Evolutionary conservation across 352 stramenopile species (phyloP), one percentile per base, ranked within the genome.

Genomic region (Pythium periplocum): DNA sequence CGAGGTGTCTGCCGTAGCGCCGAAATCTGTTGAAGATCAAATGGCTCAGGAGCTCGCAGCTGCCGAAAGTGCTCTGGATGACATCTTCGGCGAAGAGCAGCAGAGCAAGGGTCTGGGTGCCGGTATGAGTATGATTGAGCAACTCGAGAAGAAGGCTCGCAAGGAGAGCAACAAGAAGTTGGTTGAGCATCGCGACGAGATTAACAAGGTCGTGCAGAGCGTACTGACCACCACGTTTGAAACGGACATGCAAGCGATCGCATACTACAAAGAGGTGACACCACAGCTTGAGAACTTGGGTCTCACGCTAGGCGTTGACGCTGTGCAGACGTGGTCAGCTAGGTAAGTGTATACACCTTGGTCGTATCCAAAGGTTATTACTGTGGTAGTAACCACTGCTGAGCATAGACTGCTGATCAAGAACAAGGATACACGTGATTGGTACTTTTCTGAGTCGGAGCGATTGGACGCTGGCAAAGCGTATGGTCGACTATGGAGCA

Each of bases 161-260:
- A 87, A 85, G 45, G 83, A 93, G 35, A 86, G 71, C 64, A 95
- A 95, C 69, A 92, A 91, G 66, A 92, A 91, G 62, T 69, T 95
- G 2, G 84, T 95, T 30, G 74, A 93, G 33, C 75, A 89, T 34
- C 69, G 72, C 8, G 70, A 78, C 1, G 65, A 78, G 30, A 78
- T 95, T 39, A 87, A 87, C 53, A 44, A 58, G 6, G 60, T 86
- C 6, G 62, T 95, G n/a, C 48, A 70, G 1, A 42, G 79, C 36
- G 59, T 93, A 2, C 43, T 92, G 39, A 63, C 68, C 8, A 70
- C 62, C 41, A 71, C 71, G 8, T 55, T 93, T 37, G 55, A 59
- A 4, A 73, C 66, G 0, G 82, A 95, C 37, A 80, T 88, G 42
- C 66, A 90, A 26, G 84, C 79, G 4, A 90, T 94, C 38, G 33